phyloP scores from a whole-genome alignment of 306 rosid species.

The Carpinus viminea region DNA sequence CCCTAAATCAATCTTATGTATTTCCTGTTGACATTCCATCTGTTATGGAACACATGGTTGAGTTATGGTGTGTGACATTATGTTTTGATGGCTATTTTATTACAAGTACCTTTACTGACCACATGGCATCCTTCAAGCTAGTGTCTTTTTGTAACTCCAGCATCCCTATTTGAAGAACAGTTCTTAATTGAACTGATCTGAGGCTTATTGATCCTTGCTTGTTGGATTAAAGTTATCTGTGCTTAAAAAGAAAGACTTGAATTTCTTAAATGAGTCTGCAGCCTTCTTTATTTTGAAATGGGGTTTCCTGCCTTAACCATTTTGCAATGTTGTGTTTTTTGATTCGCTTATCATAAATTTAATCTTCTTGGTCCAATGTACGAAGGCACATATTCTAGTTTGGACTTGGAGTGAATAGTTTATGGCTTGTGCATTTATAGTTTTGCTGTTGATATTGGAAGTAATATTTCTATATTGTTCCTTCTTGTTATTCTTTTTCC shows the following conservation, averaged over 20 bases:
- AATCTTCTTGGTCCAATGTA: background rate
- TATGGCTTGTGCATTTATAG: background rate
- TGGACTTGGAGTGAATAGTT: background rate
- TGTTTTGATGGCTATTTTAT: background rate
- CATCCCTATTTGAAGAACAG: background rate
- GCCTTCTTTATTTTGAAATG: background rate
- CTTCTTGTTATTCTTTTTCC: background rate
- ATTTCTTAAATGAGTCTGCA: background rate
- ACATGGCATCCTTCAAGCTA: background rate
- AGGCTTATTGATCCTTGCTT: background rate
- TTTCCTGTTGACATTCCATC: constrained; percentile 23
- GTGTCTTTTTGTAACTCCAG: background rate
- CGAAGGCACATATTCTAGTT: background rate
- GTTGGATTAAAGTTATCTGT: background rate
- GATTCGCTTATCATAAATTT: background rate
- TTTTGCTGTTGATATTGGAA: background rate
- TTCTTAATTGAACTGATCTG: background rate
- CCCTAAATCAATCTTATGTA: background rate
- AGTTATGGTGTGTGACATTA: background rate
- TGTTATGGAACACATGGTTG: background rate
- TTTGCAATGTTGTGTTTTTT: background rate
- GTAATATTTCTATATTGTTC: background rate
- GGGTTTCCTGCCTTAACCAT: background rate
- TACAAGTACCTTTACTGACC: background rate
- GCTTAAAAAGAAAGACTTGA: background rate